Conservation (phyloP, 2,329 filamentous ascomycete species). For the Beauveria brongniartii region DNA sequence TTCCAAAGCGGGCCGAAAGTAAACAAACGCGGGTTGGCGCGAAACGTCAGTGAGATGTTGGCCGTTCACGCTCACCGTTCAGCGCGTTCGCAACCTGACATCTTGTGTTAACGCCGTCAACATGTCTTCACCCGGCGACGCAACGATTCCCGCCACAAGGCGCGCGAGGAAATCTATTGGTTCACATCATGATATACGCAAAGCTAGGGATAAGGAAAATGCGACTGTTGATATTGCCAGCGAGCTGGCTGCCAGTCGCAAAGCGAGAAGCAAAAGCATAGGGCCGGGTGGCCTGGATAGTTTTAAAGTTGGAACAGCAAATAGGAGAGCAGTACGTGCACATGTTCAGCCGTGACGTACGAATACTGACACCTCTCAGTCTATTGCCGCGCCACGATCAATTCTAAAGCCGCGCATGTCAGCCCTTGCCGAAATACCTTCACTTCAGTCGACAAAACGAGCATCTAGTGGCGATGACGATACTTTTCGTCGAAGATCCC, state of each 20-base stretch:
- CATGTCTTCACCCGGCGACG: slow-evolving; percentile 28
- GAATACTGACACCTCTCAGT: slow-evolving; percentile 30
- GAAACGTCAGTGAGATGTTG: slow-evolving; percentile 12
- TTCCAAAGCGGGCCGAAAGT: slow-evolving; percentile 21
- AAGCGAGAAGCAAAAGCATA: slow-evolving; percentile 90
- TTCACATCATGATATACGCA: slow-evolving; percentile 42
- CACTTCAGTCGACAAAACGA: slow-evolving; percentile 38
- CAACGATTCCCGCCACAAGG: slow-evolving; percentile 48
- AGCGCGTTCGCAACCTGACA: slow-evolving; percentile 9
- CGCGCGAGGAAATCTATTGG: slow-evolving; percentile 66
- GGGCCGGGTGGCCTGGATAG: slow-evolving; percentile 85
- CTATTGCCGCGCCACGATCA: slow-evolving; percentile 53
- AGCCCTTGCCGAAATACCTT: slow-evolving; percentile 56
- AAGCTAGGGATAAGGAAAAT: slow-evolving; percentile 67
- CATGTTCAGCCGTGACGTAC: background rate
- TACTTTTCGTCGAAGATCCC: slow-evolving; percentile 8
- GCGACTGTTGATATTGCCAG: slow-evolving; percentile 57
- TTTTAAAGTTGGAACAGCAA: slow-evolving; percentile 65
- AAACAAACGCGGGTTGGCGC: slow-evolving; percentile 31
- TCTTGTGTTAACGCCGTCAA: slow-evolving; percentile 15
- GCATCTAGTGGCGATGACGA: slow-evolving; percentile 1
- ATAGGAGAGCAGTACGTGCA: slow-evolving; percentile 64
- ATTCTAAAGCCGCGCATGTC: slow-evolving; percentile 78
- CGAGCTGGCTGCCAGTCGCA: slow-evolving; percentile 42
- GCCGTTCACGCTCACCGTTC: slow-evolving; percentile 5